Conservation (phyloP, 441 rosid species). For the Arabidopsis hybrid region DNA sequence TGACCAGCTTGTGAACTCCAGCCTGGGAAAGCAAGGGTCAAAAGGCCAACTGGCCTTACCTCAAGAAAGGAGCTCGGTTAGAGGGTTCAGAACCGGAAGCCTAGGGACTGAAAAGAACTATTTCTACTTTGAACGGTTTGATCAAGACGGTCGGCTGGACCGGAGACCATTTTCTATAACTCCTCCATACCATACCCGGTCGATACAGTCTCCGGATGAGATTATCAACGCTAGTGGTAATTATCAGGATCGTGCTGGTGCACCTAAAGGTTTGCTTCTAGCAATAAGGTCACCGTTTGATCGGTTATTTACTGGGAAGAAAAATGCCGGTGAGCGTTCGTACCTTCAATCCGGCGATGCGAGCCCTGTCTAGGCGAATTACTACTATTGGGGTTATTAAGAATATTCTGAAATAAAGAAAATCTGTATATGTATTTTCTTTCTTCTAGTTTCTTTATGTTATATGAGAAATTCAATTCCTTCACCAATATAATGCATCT, state of each 20-base stretch:
- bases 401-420: not conserved
- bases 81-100: constrained; percentile 55
- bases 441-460: constrained; percentile 2
- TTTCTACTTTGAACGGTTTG: constrained; percentile 53
- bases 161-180: constrained; percentile 51
- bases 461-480: not conserved
- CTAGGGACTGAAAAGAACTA: constrained; percentile 43
- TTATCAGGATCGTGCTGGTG: constrained; percentile 40
- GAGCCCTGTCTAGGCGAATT: constrained; percentile 41
- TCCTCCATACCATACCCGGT: constrained; percentile 55
- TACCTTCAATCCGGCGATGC: constrained; percentile 47
- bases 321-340: constrained; percentile 54
- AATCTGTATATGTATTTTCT: not conserved
- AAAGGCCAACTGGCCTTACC: constrained; percentile 55
- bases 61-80: constrained; percentile 52
- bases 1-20: constrained; percentile 48
- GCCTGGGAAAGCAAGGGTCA: constrained; percentile 39
- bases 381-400: not conserved
- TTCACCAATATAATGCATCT: not conserved
- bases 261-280: constrained; percentile 46
- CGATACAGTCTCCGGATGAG: constrained; percentile 43
- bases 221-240: constrained; percentile 1
- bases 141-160: constrained; percentile 46
- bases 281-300: constrained; percentile 55
- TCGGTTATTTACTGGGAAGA: constrained; percentile 34